Base-by-base conservation (phyloP, 2,329 filamentous ascomycete genomes). In the Cytospora paraplurivora region DNA sequence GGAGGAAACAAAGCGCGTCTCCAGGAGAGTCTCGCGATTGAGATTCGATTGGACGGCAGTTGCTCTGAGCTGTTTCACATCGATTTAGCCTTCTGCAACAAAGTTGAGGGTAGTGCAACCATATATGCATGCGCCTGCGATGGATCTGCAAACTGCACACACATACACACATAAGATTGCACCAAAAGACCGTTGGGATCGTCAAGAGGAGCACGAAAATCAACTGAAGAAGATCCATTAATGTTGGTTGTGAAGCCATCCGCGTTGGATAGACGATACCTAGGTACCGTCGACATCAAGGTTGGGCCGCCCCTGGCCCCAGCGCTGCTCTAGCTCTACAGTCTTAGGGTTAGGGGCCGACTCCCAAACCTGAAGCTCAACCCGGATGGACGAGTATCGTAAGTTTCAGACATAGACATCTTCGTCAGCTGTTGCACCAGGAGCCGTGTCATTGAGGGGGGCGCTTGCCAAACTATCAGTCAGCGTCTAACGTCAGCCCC, bases 21-120 rank as follows among this genome's bases (percentile, higher is more conserved):
- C 67, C 68, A 69, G 67, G 62, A 66, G 65, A 55, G 56, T 44
- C 57, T 64, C 54, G 56, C 59, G 47, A 61, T 41, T 13, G 53
- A 32, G 49, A 47, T 62, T 68, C 67, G 70, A 72, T 72, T 72
- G 71, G 71, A 66, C 67, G 54, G 32, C 64, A 69, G 67, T 56
- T 56, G 62, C 62, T 66, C 63, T 67, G 60, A 65, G 35, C 55
- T 53, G 71, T 72, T 71, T 72, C 71, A 72, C 68, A 51, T 67
- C 61, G 27, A 62, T 65, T 67, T 70, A 69, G 68, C 65, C 69
- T 69, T 67, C 37, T 37, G 62, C 59, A 38, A 44, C 33, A 51
- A 47, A 32, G 53, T 62, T 57, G 57, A 61, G 69, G 68, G 62
- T 57, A 69, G 62, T 57, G 51, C 59, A 52, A 56, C 63, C 56